Base-by-base conservation (phyloP, 2,329 filamentous ascomycete species). In the Didymella exigua region DNA sequence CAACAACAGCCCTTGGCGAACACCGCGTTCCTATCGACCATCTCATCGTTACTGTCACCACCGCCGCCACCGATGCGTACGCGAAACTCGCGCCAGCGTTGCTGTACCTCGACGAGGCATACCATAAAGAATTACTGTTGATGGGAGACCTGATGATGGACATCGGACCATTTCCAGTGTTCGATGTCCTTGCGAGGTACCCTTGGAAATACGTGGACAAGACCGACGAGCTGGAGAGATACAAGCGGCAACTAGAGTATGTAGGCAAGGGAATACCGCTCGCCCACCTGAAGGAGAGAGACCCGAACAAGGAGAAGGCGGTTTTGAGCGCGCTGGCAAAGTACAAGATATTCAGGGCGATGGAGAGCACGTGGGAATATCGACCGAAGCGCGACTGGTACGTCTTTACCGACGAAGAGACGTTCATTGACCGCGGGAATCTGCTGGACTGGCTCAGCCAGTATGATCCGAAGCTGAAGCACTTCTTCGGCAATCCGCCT, bases 341-440 rank as follows among this genome's bases (percentile, higher is more conserved):
- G 47, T 77, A 74, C 68, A 77, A 76, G 59, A 68, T 73, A 18
- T 55, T 77, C 26, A 73, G 74, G 26, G 67, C 74, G 40, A 62
- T 77, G 56, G 64, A 73, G 13, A 59, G 66, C 23, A 68, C 75
- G 4, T 70, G 73, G 54, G 63, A 72, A 10, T 63, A 74, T 45
- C 63, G 71, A 31, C 79, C 79, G 2, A 70, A 82, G 23, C 79
- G 80, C 38, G 81, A 81, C 49, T 86, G 84, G 84, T 86, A 79
- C 56, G 73, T 84, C 50, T 86, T 86, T 66, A 79, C 84, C 41
- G 84, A 86, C 60, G 79, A 82, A 0, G 84, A 86, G 63, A 85
- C 83, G 0, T 86, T 83, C 59, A 68, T 85, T 34, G 74, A 83
- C 9, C 83, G 83, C 76, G 72, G 77, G 29, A 83, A 82, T 27